phyloP scores from a whole-genome alignment of 2,329 filamentous ascomycete genomes.

The Penicillium oxalicum region DNA sequence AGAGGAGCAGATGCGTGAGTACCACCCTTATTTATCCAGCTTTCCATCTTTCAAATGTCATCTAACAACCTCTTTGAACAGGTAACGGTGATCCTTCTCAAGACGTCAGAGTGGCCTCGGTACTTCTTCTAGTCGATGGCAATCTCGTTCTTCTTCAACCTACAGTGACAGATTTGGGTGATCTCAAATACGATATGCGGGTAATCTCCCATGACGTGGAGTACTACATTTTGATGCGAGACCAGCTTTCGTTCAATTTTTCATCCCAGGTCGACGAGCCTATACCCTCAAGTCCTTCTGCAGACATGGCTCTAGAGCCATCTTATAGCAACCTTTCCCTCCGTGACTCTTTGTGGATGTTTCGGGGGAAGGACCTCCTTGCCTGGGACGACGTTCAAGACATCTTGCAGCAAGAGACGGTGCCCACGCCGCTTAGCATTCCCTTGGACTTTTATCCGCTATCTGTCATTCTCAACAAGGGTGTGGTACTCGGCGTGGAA shows the following conservation, averaged over 20 bases:
- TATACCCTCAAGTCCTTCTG: constrained; percentile 45
- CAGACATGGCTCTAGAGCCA: constrained; percentile 40
- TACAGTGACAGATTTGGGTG: constrained; percentile 71
- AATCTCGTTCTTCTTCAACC: constrained; percentile 91
- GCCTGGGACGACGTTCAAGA: constrained; percentile 86
- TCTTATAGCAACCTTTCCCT: constrained; percentile 52
- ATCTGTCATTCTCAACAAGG: constrained; percentile 80
- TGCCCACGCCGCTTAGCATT: constrained; percentile 69
- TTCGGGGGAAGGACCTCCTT: constrained; percentile 79
- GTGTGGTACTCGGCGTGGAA: constrained; percentile 83
- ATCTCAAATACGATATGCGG: constrained; percentile 96
- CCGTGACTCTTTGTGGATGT: constrained; percentile 87
- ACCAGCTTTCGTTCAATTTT: constrained; percentile 57
- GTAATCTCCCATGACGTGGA: constrained; percentile 94
- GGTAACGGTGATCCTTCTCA: constrained; percentile 88
- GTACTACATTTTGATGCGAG: constrained; percentile 87
- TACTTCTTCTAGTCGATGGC: constrained; percentile 93
- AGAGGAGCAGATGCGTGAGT: constrained; percentile 69
- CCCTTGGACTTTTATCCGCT: constrained; percentile 93
- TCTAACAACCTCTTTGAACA: constrained; percentile 20
- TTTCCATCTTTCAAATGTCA: not conserved
- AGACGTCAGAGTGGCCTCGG: constrained; percentile 87
- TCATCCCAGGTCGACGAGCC: constrained; percentile 44
- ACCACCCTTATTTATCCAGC: not conserved
- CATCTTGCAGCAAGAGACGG: constrained; percentile 67